Evolutionary conservation across 108 stramenopile genomes (phyloP), one percentile per base, ranked within the genome.

Genomic region (Chaetoceros tenuissimus): DNA sequence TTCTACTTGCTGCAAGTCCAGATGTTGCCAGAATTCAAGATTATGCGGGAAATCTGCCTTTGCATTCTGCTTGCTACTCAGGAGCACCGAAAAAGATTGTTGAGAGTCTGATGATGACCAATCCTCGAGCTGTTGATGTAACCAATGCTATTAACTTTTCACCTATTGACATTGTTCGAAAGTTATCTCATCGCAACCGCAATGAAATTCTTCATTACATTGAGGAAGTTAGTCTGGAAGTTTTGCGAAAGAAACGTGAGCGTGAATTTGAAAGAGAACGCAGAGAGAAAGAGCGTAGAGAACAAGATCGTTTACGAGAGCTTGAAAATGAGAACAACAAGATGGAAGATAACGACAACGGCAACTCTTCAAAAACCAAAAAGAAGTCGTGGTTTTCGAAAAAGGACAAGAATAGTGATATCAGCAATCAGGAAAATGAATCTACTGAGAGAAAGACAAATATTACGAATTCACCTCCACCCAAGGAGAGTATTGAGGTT

Each of bases 41-140:
- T 31, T 83, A 86, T 44, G 59, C 85, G 1, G 84, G 87, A 16
- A 92, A 92, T 62, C 53, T 87, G 7, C 81, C 91, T 23, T 52
- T 92, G 47, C 91, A 92, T 70, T 82, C 79, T 24, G 87, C 87
- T 2, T 81, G 77, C 50, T 92, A 86, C 58, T 82, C 91, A 21
- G 91, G 91, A 22, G 68, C 84, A 18, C 67, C 74, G 0, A 61
- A 71, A 28, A 48, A 26, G 0, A 77, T 86, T 22, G 34, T 89
- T 28, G 66, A 80, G 55, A 49, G 44, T 3, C 59, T 92, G 59
- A 26, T 88, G 40, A 47, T 59, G 24, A 69, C 78, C 10, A 76
- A 87, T 70, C 83, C 87, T 0, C 76, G 85, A 57, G 67, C 82
- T 18, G 81, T 84, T 3, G 57, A 75, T 62, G 67, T 71, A 0